Conservation (phyloP, 2,329 filamentous ascomycete genomes). For the Ascochyta fabae region DNA sequence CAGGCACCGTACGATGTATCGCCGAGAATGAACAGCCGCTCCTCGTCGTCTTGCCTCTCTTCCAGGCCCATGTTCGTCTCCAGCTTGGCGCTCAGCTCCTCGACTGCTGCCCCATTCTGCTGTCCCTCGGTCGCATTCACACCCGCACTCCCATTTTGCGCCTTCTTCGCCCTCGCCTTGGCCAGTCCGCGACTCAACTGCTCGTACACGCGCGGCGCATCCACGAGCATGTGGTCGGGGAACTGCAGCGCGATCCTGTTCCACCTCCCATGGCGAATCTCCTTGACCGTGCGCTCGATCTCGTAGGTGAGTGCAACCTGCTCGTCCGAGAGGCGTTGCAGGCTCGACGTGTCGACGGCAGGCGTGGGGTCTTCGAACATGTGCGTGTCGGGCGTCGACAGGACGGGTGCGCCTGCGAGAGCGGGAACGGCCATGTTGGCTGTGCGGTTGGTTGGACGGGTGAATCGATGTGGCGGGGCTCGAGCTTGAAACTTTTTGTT, state of each 20-base stretch:
- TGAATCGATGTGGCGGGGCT: not conserved
- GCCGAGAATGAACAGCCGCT: slow-evolving; percentile 79
- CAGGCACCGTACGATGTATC: slow-evolving; percentile 98
- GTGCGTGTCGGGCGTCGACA: slow-evolving; percentile 68
- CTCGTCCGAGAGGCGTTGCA: slow-evolving; percentile 62
- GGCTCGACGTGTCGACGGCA: slow-evolving; percentile 43
- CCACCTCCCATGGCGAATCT: slow-evolving; percentile 77
- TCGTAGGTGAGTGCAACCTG: slow-evolving; percentile 83
- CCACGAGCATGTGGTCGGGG: slow-evolving; percentile 87
- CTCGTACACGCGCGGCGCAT: slow-evolving; percentile 81
- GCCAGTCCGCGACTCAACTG: slow-evolving; percentile 63
- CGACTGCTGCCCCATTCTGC: slow-evolving; percentile 15
- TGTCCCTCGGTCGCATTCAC: not conserved
- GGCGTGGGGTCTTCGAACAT: slow-evolving; percentile 63
- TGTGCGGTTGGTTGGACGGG: slow-evolving; percentile 9
- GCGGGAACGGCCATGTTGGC: slow-evolving; percentile 35
- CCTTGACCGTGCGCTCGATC: slow-evolving; percentile 76
- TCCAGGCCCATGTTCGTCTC: slow-evolving; percentile 22
- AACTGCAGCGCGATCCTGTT: slow-evolving; percentile 89
- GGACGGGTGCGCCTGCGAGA: slow-evolving; percentile 57
- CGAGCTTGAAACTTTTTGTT: slow-evolving; percentile 11
- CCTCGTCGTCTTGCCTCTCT: slow-evolving; percentile 36
- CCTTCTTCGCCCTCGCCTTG: slow-evolving; percentile 23
- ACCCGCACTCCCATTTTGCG: slow-evolving; percentile 10
- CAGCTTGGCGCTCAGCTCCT: slow-evolving; percentile 26